Evolutionary conservation across 257 asterid genomes (phyloP).

Genomic region (Striga asiatica): DNA sequence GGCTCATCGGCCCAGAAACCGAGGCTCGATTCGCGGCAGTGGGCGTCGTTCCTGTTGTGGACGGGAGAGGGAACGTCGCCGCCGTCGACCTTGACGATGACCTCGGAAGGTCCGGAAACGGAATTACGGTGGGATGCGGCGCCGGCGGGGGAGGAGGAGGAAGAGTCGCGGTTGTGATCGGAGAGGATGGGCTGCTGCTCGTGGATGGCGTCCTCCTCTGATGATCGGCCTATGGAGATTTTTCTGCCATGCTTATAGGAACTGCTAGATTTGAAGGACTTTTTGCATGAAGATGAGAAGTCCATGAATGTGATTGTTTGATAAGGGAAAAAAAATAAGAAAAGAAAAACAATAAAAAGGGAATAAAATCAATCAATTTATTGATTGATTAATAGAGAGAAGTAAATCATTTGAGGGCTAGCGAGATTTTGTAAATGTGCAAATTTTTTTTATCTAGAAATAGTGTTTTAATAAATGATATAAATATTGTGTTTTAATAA

Average conservation of each 20-base stretch:
- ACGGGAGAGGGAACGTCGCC: conserved; percentile 4
- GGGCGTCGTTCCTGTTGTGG: not conserved
- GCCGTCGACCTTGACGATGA: conserved; percentile 51
- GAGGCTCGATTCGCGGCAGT: conserved; percentile 30
- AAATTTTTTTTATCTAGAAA: too few species aligned
- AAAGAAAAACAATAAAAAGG: not conserved
- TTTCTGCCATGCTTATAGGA: conserved; percentile 21
- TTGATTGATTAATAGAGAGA: too few species aligned
- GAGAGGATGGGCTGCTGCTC: conserved; percentile 47
- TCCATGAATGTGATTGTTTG: conserved; percentile 25
- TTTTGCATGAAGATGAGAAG: conserved; percentile 42
- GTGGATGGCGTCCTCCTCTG: conserved; percentile 21
- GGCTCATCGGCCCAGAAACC: conserved; percentile 34
- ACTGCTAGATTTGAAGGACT: conserved; percentile 32
- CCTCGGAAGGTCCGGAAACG: conserved; percentile 26
- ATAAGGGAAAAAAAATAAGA: not conserved
- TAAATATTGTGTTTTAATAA: too few species aligned
- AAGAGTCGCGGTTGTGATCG: conserved; percentile 19
- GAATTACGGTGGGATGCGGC: conserved; percentile 1
- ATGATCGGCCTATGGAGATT: conserved; percentile 20
- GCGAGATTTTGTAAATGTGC: too few species aligned
- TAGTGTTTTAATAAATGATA: too few species aligned
- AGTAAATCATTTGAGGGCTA: too few species aligned
- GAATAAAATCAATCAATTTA: not conserved
- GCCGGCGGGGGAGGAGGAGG: conserved; percentile 10